phyloP scores from a whole-genome alignment of 495 filamentous ascomycete species.

The Hypomontagnella submonticulosa region DNA sequence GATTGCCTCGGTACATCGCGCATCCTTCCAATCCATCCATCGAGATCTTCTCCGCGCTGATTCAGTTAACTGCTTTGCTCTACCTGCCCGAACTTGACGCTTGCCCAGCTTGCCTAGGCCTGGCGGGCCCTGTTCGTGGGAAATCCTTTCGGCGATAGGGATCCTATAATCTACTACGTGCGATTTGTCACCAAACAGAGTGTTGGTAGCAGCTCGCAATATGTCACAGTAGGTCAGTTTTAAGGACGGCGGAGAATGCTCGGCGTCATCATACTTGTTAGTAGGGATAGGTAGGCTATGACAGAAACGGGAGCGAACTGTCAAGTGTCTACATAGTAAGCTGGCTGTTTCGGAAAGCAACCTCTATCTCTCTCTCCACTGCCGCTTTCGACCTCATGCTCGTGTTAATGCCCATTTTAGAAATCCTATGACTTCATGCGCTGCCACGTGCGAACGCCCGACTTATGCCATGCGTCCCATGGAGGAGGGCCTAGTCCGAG shows the following conservation, averaged over 20 bases:
- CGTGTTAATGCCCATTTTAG: too few species aligned
- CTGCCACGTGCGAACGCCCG: too few species aligned
- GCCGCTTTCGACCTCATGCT: background rate
- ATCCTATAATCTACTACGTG: background rate
- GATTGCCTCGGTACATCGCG: constrained; percentile 35
- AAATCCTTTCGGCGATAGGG: constrained; percentile 12
- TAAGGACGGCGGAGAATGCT: background rate
- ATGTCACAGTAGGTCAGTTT: background rate
- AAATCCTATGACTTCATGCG: too few species aligned
- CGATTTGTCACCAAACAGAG: too few species aligned
- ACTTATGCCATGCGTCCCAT: too few species aligned
- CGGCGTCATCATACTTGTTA: background rate
- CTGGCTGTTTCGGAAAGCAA: background rate
- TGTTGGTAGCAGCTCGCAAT: too few species aligned
- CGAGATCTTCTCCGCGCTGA: background rate
- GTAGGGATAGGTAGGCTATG: background rate
- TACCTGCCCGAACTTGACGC: too few species aligned
- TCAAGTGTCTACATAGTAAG: background rate
- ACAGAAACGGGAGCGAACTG: background rate
- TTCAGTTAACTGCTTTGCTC: too few species aligned
- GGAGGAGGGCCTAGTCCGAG: too few species aligned
- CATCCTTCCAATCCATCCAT: constrained; percentile 28
- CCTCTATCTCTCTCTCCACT: background rate
- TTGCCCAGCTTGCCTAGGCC: too few species aligned
- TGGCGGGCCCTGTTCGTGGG: too few species aligned